These are phyloP conservation scores for Paecilomyces formosus DNA, from an alignment of 2,329 filamentous ascomycete species.

Conservation along the genomic window DNA sequence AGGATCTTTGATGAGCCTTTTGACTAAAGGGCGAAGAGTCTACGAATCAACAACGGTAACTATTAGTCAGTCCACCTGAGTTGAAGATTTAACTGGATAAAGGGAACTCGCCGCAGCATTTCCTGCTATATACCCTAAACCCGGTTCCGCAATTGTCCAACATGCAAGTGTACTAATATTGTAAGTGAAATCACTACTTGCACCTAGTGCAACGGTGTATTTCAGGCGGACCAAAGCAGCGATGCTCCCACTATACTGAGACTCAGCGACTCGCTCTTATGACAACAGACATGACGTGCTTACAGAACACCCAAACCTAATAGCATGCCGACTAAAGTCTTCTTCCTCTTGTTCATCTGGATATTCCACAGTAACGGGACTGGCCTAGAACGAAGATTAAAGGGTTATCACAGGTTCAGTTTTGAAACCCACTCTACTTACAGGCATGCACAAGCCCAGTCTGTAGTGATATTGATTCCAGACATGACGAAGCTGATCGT, in stretches of 20 bases:
- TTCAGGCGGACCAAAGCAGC: background rate
- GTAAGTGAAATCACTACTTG: background rate
- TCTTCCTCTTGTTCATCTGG: background rate
- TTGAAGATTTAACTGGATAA: background rate
- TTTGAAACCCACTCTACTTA: background rate
- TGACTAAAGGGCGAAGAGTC: background rate
- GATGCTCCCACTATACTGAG: background rate
- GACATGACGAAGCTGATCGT: background rate
- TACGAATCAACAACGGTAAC: background rate
- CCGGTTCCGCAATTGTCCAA: background rate
- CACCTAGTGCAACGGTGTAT: background rate
- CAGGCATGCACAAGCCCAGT: background rate
- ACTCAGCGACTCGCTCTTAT: background rate
- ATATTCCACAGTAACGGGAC: background rate
- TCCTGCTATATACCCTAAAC: background rate
- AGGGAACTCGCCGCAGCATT: background rate
- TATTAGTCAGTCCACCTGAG: background rate
- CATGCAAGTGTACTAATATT: background rate
- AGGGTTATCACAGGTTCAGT: background rate
- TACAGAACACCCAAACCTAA: background rate
- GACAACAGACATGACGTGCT: background rate
- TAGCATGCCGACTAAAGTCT: background rate
- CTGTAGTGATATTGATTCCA: background rate
- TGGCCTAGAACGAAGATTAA: background rate
- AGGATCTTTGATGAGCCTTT: background rate